These are phyloP conservation scores for Pecoramyces ruminantium DNA, from an alignment of 192 early-diverging fungal species.

Conservation along the genomic window DNA sequence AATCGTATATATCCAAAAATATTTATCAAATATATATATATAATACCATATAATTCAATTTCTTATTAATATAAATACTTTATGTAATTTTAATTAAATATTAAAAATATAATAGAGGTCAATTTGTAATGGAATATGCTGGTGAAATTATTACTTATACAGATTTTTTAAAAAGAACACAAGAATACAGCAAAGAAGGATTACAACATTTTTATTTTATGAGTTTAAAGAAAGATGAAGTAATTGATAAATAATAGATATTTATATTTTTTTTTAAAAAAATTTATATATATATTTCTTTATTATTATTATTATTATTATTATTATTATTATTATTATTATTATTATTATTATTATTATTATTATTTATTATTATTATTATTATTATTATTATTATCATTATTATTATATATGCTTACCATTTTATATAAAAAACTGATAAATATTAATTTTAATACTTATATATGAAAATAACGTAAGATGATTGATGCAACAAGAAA, in stretches of 20 bases:
- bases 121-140: constrained; percentile 94
- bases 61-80: not conserved
- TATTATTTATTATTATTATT: too few relatives aligned
- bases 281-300: too few relatives aligned
- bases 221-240: constrained; percentile 79
- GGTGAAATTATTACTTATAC: constrained; percentile 80
- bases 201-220: constrained; percentile 96
- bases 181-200: constrained; percentile 63
- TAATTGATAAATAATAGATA: constrained; percentile 6
- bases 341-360: too few relatives aligned
- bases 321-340: too few relatives aligned
- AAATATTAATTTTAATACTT: too few relatives aligned
- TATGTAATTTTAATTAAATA: not conserved
- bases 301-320: too few relatives aligned
- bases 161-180: constrained; percentile 67
- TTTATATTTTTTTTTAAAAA: too few relatives aligned
- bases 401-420: too few relatives aligned
- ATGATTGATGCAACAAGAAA: constrained; percentile 88
- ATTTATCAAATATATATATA: not conserved
- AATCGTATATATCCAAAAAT: too few relatives aligned
- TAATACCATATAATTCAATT: not conserved
- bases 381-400: too few relatives aligned
- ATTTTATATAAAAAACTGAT: too few relatives aligned
- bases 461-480: constrained; percentile 13
- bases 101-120: constrained; percentile 29